Percentiles rank a stretch among this genome's conserved stretches.
These are phyloP conservation scores for Agarophyton chilense DNA, from an alignment of 23 red algal genomes.

Conservation along the genomic window DNA sequence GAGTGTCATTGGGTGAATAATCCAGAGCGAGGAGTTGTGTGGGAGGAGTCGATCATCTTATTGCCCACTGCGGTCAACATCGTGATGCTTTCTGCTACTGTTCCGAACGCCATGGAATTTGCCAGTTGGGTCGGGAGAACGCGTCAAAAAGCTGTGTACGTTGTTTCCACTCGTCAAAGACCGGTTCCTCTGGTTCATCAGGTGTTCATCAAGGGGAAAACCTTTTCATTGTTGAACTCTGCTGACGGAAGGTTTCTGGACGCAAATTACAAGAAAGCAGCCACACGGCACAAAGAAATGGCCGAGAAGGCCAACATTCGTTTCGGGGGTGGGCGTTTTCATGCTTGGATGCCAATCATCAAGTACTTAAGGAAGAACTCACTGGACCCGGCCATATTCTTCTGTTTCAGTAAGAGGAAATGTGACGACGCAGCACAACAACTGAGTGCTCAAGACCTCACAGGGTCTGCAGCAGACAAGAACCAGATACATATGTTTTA, in stretches of 20 bases:
- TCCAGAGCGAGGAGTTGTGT: constrained; percentile 95
- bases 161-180: constrained; percentile 58
- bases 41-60: constrained; percentile 96
- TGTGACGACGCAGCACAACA: constrained; percentile 89
- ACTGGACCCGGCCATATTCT: constrained; percentile 84
- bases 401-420: constrained; percentile 90
- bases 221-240: constrained; percentile 53
- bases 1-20: constrained; percentile 96
- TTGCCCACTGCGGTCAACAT: constrained; percentile 74
- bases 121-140: constrained; percentile 92
- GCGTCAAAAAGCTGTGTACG: constrained; percentile 68
- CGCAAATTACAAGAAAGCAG: constrained; percentile 49
- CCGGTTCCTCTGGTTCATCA: constrained; percentile 67
- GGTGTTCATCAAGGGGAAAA: constrained; percentile 67
- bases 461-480: constrained; percentile 62
- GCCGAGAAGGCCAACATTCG: constrained; percentile 61
- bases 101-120: constrained; percentile 95
- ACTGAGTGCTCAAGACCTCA: constrained; percentile 73
- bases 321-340: constrained; percentile 47
- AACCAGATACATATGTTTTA: constrained; percentile 79
- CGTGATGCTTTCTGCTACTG: constrained; percentile 94
- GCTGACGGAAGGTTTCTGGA: constrained; percentile 57
- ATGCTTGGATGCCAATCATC: constrained; percentile 83
- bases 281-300: constrained; percentile 48
- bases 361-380: constrained; percentile 80